Conservation (phyloP, 2,329 filamentous ascomycete species). For the Alternaria triticina region DNA sequence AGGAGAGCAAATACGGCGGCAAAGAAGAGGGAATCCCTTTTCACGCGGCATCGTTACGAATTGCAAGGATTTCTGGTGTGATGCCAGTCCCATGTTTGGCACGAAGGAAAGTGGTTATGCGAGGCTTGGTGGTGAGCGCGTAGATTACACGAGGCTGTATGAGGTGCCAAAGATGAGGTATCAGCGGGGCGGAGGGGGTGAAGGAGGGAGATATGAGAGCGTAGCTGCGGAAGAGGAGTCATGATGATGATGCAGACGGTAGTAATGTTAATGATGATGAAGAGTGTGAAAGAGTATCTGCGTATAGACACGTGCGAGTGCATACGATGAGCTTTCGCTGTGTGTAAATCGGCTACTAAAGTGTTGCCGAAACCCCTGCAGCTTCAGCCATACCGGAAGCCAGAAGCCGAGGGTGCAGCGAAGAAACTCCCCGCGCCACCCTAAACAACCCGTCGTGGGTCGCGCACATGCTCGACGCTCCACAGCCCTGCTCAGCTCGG, state of each 20-base stretch:
- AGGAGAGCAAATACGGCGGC: constrained; percentile 47
- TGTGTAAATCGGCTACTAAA: constrained; percentile 6
- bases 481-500: not conserved
- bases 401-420: constrained; percentile 26
- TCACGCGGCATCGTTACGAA: constrained; percentile 83
- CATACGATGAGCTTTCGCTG: not conserved
- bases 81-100: constrained; percentile 81
- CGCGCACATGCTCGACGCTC: constrained; percentile 19
- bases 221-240: constrained; percentile 52
- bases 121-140: constrained; percentile 74
- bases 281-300: not conserved
- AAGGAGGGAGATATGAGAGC: constrained; percentile 63
- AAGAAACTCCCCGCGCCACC: constrained; percentile 27
- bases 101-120: constrained; percentile 75
- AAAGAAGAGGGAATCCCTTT: constrained; percentile 76
- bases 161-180: constrained; percentile 77
- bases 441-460: constrained; percentile 19
- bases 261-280: constrained; percentile 7
- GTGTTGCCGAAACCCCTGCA: constrained; percentile 5
- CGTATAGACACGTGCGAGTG: not conserved
- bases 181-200: constrained; percentile 45
- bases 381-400: constrained; percentile 4
- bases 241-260: constrained; percentile 10
- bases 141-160: constrained; percentile 91
- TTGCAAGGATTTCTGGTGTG: constrained; percentile 96